Base-by-base conservation (phyloP, 2,329 filamentous ascomycete species). In the Apiospora pterosperma region DNA sequence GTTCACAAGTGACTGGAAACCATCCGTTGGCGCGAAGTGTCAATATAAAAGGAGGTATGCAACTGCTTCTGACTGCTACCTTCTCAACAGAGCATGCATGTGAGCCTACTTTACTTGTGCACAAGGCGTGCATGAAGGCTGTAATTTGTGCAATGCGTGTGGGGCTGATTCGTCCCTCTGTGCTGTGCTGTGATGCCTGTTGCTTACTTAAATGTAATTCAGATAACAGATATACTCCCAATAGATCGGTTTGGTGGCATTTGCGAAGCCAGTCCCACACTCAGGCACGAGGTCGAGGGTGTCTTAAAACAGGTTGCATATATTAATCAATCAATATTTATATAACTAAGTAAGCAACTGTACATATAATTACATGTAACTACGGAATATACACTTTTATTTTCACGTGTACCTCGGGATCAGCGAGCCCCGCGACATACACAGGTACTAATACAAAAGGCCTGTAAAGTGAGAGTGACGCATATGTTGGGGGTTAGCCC, bases 351-450 rank as follows among this genome's bases (percentile, higher is more conserved):
- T n/a, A n/a, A n/a, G n/a, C n/a, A n/a, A n/a, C n/a, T n/a, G n/a
- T n/a, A n/a, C n/a, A n/a, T n/a, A n/a, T n/a, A n/a, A n/a, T n/a
- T n/a, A n/a, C n/a, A n/a, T n/a, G n/a, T n/a, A n/a, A n/a, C n/a
- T n/a, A n/a, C n/a, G n/a, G n/a, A n/a, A n/a, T n/a, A n/a, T n/a
- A n/a, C n/a, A n/a, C n/a, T 3, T 55, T n/a, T 4, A 10, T n/a
- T 55, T 55, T 55, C 48, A 55, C 48, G 48, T 55, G 48, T 55
- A 34, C 48, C 48, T 55, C 48, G 48, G 48, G 48, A 55, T 55
- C 3, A 34, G 5, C 16, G 5, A 34, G 16, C 48, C 48, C 48
- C 48, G 28, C 48, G 48, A 55, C 48, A n/a, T n/a, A n/a, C n/a
- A n/a, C n/a, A n/a, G n/a, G n/a, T n/a, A n/a, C n/a, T n/a, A n/a